phyloP scores from a whole-genome alignment of 2,329 filamentous ascomycete species.

The Zalaria obscura region DNA sequence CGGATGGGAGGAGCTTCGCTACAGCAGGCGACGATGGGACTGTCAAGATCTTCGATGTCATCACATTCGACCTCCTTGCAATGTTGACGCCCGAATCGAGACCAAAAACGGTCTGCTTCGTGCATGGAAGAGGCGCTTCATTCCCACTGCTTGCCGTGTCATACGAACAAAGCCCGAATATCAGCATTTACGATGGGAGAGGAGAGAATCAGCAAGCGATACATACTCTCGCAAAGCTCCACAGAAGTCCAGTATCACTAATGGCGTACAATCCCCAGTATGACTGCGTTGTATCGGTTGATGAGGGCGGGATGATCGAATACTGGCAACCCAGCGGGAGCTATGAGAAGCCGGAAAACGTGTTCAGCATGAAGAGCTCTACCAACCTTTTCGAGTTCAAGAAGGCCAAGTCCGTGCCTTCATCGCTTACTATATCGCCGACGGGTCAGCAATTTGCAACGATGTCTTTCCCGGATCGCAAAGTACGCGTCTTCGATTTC shows the following conservation, averaged over 20 bases:
- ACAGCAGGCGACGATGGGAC: conserved; percentile 68
- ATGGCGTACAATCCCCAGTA: conserved; percentile 83
- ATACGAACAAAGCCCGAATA: conserved; percentile 54
- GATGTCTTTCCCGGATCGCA: conserved; percentile 84
- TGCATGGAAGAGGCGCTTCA: conserved; percentile 78
- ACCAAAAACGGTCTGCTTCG: conserved; percentile 78
- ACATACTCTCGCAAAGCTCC: conserved; percentile 65
- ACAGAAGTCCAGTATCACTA: conserved; percentile 64
- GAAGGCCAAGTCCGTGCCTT: conserved; percentile 74
- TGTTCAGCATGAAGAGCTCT: conserved; percentile 85
- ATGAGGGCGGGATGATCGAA: conserved; percentile 86
- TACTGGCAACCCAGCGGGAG: conserved; percentile 76
- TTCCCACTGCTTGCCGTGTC: conserved; percentile 76
- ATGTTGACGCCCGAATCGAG: conserved; percentile 66
- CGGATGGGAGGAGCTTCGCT: conserved; percentile 85
- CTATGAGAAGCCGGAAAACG: conserved; percentile 82
- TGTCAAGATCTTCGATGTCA: conserved; percentile 62
- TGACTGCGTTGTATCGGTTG: conserved; percentile 82
- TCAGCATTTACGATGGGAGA: conserved; percentile 78
- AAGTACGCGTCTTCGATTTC: conserved; percentile 89
- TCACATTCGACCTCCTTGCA: conserved; percentile 57
- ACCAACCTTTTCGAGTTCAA: conserved; percentile 97
- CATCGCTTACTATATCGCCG: conserved; percentile 72
- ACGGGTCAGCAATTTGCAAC: conserved; percentile 75
- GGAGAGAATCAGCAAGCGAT: conserved; percentile 66